A percentile compares a stretch with the other conserved stretches of the same genome.
Evolutionary conservation across 2,329 filamentous ascomycete species (phyloP).

Genomic region (Xylariaceae sp.): DNA sequence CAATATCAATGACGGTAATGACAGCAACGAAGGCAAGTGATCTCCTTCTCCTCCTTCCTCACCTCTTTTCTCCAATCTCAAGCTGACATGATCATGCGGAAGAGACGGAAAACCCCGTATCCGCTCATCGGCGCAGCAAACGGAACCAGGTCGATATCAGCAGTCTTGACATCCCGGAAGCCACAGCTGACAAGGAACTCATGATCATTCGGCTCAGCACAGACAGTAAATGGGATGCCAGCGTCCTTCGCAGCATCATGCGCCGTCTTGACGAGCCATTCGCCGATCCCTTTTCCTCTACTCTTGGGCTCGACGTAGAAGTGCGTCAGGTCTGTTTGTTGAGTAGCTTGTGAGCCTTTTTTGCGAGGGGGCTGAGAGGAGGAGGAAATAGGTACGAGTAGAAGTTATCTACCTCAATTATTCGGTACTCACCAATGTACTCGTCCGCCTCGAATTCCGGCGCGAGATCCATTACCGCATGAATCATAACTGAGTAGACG

Average conservation of each 20-base stretch:
- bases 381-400: neutral
- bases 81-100: slow-evolving; percentile 3
- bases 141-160: slow-evolving; percentile 10
- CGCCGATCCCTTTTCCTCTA: slow-evolving; percentile 10
- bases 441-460: slow-evolving; percentile 6
- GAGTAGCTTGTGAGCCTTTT: neutral
- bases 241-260: slow-evolving; percentile 1
- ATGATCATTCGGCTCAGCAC: slow-evolving; percentile 11
- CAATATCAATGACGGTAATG: too few species aligned
- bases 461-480: slow-evolving; percentile 2
- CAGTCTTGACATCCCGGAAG: slow-evolving; percentile 7
- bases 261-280: slow-evolving; percentile 2
- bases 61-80: too few species aligned
- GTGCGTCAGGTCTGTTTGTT: slow-evolving; percentile 6
- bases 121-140: slow-evolving; percentile 11
- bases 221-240: slow-evolving; percentile 5
- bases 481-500: slow-evolving; percentile 4
- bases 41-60: too few species aligned
- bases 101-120: slow-evolving; percentile 13
- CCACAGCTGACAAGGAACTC: slow-evolving; percentile 11
- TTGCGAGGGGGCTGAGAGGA: neutral
- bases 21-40: too few species aligned
- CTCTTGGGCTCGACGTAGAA: slow-evolving; percentile 13
- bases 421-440: slow-evolving; percentile 5
- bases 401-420: too few species aligned